These are phyloP conservation scores for Forsythia viridissima DNA, from an alignment of 257 asterid species.

Conservation along the genomic window DNA sequence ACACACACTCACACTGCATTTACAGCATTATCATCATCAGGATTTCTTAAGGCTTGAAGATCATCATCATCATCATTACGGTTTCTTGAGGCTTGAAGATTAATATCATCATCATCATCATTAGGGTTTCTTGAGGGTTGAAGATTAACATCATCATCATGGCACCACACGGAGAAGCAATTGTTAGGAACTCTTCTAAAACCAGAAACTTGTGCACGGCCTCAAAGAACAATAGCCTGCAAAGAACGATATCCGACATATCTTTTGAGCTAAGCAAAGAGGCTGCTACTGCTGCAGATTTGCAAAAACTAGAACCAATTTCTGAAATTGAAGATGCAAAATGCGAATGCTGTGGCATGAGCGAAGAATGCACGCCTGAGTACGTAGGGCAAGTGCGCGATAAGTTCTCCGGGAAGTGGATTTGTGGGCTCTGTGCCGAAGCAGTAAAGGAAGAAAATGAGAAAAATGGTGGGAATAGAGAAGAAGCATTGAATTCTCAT, in stretches of 20 bases:
- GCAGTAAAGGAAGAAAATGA: constrained; percentile 31
- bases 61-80: too few species aligned
- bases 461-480: constrained; percentile 24
- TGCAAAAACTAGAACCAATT: constrained; percentile 9
- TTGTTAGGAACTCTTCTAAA: not conserved
- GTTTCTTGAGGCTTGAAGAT: not conserved
- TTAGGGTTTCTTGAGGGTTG: not conserved
- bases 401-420: constrained; percentile 20
- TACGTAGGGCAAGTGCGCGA: constrained; percentile 18
- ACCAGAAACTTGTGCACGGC: not conserved
- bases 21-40: too few species aligned
- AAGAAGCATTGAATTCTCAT: constrained; percentile 22
- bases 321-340: constrained; percentile 27
- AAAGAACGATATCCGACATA: not conserved
- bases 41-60: too few species aligned
- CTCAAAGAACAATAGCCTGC: not conserved
- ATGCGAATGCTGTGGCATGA: constrained; percentile 34
- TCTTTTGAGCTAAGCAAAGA: not conserved
- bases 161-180: constrained; percentile 26
- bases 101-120: too few species aligned
- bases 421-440: constrained; percentile 29
- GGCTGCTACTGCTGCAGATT: constrained; percentile 3
- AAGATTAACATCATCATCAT: not conserved
- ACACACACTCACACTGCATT: too few species aligned
- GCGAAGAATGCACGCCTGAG: constrained; percentile 26